Base-by-base conservation (phyloP, 768 basidiomycete genomes). In the Termitomyces sp. region DNA sequence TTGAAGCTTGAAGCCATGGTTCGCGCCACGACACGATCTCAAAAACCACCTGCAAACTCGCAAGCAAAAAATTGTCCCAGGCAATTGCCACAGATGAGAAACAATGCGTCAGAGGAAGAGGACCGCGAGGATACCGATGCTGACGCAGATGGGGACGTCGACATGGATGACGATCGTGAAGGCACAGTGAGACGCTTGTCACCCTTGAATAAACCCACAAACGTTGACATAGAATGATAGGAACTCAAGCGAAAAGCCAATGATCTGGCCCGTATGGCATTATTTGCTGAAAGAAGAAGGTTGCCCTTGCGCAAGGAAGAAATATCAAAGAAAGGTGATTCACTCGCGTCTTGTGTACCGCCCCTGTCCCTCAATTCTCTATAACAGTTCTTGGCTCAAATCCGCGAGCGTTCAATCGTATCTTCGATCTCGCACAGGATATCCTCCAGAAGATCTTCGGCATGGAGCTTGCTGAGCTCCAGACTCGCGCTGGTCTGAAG, bases 381-480 rank as follows among this genome's bases (percentile, higher is more conserved):
- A 29, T 3, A 43, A 4, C 41, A 79, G 76, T 75, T 6, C 65
- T 77, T 16, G 72, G 73, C 12, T 53, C 69, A n/a, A 71, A 67
- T 49, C 52, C 83, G 2, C 78, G 86, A 44, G 63, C 79, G 0
- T 95, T 95, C 72, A 82, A 81, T n/a, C 61, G 66, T 0, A 83
- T 95, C 23, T 81, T 92, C 37, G 67, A 68, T 0, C 66, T 66
- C 17, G 92, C 92, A 1, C 92, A 96, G 58, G 67, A 67, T 5
- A 82, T 82, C 7, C 74, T 97, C 4, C 73, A 73, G 14, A 76
- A 76, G 14, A 85, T 81, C 0, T 89, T 96, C 62, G 92, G 90
- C 2, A 85, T 95, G 84, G 91, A 96, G 63, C 78, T 97, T 8
- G 84, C 87, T 27, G 90, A 92, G 66, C 79, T 97, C 5, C 82